Base-by-base conservation (phyloP, 371 early-diverging fungal genomes). In the Fennellomyces sp. region DNA sequence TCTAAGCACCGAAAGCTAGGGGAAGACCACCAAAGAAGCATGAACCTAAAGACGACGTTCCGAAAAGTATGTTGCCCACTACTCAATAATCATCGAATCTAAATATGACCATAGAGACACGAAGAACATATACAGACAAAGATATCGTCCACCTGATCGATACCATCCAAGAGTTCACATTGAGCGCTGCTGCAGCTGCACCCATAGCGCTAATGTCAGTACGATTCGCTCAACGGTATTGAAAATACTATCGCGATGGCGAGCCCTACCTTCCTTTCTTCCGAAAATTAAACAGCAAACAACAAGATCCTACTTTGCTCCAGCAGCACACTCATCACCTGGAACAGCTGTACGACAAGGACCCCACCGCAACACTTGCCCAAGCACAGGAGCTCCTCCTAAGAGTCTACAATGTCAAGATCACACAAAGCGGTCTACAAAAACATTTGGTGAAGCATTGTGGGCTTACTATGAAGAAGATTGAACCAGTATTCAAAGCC, bases 371-470 rank as follows among this genome's bases (percentile, higher is more conserved):
- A 21, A 63, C 57, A 19, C 21, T 63, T 15, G 21, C 17, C 17
- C 51, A 63, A 52, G 63, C 63, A 17, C 25, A 48, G 33, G 25
- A 27, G 5, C n/a, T 28, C 10, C 52, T 63, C 15, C 15, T 15
- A 10, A 26, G 52, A 8, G 13, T 25, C 11, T 63, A 45, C 31
- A 25, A 35, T 11, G 61, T 45, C 19, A 15, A 33, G 15, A 52
- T 63, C 36, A 56, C 55, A 15, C 35, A 48, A n/a, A 48, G 56
- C 19, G 51, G 45, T 0, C 13, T 63, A 13, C 52, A 45, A 30
- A 62, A 52, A 39, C 68, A 68, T 41, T 7, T 63, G 26, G 60
- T 58, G 41, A 25, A 56, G 57, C 52, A 63, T 17, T 60, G 63
- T 33, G 31, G 31, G 15, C 30, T 60, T 2, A 63, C 63, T 21